phyloP scores from a whole-genome alignment of 164 flowering plant genomes.

The Pachysandra terminalis region DNA sequence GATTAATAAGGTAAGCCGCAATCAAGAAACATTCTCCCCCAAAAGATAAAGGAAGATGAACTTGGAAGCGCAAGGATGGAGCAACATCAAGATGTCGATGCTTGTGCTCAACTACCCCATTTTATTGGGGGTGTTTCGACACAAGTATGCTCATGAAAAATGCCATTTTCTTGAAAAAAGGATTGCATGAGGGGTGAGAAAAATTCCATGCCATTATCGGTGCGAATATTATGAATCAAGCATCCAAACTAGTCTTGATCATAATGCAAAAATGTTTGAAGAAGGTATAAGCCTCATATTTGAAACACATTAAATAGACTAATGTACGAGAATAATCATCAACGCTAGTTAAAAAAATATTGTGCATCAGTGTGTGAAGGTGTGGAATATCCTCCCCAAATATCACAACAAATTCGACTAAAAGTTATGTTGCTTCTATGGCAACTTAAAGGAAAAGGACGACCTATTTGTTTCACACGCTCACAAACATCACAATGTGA shows the following conservation, averaged over 20 bases:
- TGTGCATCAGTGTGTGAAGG: background rate
- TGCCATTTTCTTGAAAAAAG: background rate
- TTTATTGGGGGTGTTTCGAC: conserved; percentile 8
- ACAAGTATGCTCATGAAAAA: conserved; percentile 1
- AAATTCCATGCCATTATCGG: conserved; percentile 9
- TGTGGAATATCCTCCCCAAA: background rate
- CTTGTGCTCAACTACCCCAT: conserved; percentile 10
- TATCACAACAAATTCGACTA: background rate
- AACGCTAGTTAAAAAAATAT: background rate
- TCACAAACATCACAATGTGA: background rate
- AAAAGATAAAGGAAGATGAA: background rate
- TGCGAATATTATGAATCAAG: background rate
- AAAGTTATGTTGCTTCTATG: background rate
- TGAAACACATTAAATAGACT: background rate
- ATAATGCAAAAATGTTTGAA: background rate
- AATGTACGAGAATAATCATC: background rate
- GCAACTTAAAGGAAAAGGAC: background rate
- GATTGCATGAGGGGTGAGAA: too few relatives aligned
- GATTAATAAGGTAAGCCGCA: conserved; percentile 6
- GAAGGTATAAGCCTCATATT: background rate
- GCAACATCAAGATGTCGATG: conserved; percentile 1
- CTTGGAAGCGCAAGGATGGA: background rate
- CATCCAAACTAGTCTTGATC: background rate
- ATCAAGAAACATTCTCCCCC: conserved; percentile 7
- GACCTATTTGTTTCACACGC: background rate